Evolutionary conservation across 2,329 filamentous ascomycete species (phyloP).

Genomic region (Fusarium albosuccineum): DNA sequence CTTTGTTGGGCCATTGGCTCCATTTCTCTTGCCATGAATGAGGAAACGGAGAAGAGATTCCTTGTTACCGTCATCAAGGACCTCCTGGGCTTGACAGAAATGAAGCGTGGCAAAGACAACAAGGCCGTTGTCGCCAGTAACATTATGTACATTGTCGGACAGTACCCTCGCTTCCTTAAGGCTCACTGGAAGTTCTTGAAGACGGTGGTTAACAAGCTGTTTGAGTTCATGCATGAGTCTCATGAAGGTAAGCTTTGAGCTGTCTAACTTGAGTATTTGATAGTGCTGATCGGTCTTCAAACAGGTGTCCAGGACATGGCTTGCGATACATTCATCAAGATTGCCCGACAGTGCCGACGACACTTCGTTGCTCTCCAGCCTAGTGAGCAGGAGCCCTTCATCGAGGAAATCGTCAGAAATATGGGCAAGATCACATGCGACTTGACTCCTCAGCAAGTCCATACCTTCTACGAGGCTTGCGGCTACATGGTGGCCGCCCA

Average conservation of each 20-base stretch:
- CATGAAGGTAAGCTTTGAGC: slow-evolving; percentile 79
- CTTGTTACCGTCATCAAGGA: slow-evolving; percentile 99
- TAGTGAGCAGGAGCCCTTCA: slow-evolving; percentile 94
- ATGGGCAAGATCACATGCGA: slow-evolving; percentile 97
- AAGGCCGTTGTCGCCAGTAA: slow-evolving; percentile 99
- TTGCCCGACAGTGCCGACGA: slow-evolving; percentile 96
- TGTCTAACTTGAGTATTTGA: background rate
- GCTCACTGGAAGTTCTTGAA: slow-evolving; percentile 99
- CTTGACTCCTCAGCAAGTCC: slow-evolving; percentile 94
- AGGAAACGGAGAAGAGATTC: slow-evolving; percentile 98
- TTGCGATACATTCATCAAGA: slow-evolving; percentile 99
- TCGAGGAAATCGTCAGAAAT: slow-evolving; percentile 97
- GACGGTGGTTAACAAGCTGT: slow-evolving; percentile 99
- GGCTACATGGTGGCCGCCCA: slow-evolving; percentile 99
- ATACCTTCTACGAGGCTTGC: slow-evolving; percentile 99
- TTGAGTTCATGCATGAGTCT: slow-evolving; percentile 99
- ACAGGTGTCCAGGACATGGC: slow-evolving; percentile 98
- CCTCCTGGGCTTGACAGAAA: slow-evolving; percentile 93
- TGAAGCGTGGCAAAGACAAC: slow-evolving; percentile 99
- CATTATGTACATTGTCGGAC: slow-evolving; percentile 99
- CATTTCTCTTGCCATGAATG: slow-evolving; percentile 98
- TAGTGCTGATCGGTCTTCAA: slow-evolving; percentile 42
- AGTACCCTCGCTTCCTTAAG: slow-evolving; percentile 98
- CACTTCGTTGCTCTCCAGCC: slow-evolving; percentile 98
- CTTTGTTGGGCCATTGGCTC: slow-evolving; percentile 99